Evolutionary conservation across 2,329 filamentous ascomycete genomes (phyloP), one percentile per base, ranked within the genome.

Genomic region (Cryphonectria carpinicola): DNA sequence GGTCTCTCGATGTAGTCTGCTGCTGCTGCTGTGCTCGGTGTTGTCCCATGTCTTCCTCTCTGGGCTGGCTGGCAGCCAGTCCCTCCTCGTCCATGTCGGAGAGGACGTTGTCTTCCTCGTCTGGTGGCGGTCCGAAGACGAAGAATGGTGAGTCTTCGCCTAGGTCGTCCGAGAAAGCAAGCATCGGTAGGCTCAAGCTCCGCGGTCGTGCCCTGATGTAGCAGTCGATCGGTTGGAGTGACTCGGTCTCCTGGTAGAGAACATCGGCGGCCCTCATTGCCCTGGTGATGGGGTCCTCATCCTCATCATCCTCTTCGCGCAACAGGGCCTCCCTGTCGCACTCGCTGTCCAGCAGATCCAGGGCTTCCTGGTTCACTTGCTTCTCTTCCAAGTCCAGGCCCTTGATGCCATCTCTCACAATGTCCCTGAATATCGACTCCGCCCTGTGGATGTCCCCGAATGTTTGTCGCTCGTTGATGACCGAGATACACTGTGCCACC

Each of bases 251-350:
- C 68, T 82, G 82, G 74, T 90, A 86, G 52, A 90, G 81, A 2
- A 84, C 85, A 69, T 90, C 88, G 10, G 88, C 88, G 22, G 87
- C 87, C 74, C 85, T 82, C 86, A 89, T 90, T 49, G 87, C 87
- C 74, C 80, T 82, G 32, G 82, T 84, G 70, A 83, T 85, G 61
- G 86, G 86, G 74, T 89, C 87, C 56, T 82, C 79, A 7, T 73
- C 71, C 8, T 49, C 43, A 49, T 49, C 43, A 19, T 70, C 64
- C 8, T 71, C 66, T 4, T 70, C 66, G 37, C 71, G 73, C 58
- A 72, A 73, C 56, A 67, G 69, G 10, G 69, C 72, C 37, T 64
- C 54, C 8, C 37, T 56, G 49, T 75, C 75, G 70, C 74, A 39
- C 39, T 66, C 71, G 28, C 71, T 65, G 60, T 43, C 62, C 32